phyloP scores from a whole-genome alignment of 2,329 filamentous ascomycete genomes.

The Xylaria digitata region DNA sequence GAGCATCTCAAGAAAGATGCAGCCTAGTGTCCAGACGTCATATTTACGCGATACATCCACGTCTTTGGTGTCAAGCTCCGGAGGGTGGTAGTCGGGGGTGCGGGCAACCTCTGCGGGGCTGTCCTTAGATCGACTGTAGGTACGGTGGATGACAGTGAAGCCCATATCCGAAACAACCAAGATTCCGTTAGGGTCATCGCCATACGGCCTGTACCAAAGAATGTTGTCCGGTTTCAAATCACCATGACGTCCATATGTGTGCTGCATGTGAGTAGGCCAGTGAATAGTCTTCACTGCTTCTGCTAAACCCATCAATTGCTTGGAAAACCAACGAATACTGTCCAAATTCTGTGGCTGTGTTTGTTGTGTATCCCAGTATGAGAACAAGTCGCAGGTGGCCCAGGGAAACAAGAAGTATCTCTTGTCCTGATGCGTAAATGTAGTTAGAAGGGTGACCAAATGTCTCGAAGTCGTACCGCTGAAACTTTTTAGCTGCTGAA shows the following conservation, averaged over 20 bases:
- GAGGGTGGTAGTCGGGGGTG: conserved; percentile 3
- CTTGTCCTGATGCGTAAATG: conserved; percentile 1
- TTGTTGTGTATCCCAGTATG: background rate
- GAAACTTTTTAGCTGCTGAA: conserved; percentile 2
- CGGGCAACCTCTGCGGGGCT: background rate
- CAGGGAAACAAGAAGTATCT: conserved; percentile 7
- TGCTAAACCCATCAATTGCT: conserved; percentile 1
- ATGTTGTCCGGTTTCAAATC: conserved; percentile 16
- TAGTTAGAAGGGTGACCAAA: conserved; percentile 3
- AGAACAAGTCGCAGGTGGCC: background rate
- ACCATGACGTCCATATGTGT: conserved; percentile 8
- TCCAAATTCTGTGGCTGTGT: background rate
- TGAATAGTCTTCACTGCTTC: conserved; percentile 6
- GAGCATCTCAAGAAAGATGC: conserved; percentile 11
- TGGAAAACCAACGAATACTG: conserved; percentile 4
- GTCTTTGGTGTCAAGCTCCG: background rate
- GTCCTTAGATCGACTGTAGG: conserved; percentile 9
- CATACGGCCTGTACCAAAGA: background rate
- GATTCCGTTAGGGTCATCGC: conserved; percentile 3
- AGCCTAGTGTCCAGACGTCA: conserved; percentile 8
- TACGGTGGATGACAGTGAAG: conserved; percentile 7
- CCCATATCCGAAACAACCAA: conserved; percentile 15
- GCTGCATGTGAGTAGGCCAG: background rate
- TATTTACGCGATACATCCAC: background rate
- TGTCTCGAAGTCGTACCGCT: background rate